phyloP scores from a whole-genome alignment of 148 eudicot genomes.

The Arbutus unedo region DNA sequence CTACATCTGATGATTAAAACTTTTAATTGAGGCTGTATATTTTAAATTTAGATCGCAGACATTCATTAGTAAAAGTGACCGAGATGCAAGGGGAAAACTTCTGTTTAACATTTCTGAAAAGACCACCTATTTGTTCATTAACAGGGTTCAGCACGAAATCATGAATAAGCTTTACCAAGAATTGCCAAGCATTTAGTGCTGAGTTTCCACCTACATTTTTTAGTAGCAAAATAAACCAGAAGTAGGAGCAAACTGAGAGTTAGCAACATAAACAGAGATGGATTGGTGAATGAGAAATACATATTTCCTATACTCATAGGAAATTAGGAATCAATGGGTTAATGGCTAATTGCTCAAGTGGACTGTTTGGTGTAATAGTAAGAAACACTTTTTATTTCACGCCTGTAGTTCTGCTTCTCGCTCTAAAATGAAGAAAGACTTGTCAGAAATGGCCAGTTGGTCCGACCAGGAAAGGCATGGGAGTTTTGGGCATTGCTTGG shows the following conservation, averaged over 20 bases:
- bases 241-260: slow-evolving; percentile 6
- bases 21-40: not conserved
- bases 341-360: not conserved
- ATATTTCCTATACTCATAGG: not conserved
- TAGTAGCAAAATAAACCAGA: slow-evolving; percentile 3
- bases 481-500: not conserved
- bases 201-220: not conserved
- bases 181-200: not conserved
- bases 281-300: too few species aligned
- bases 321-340: not conserved
- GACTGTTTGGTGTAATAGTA: not conserved
- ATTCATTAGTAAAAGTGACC: not conserved
- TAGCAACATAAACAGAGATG: not conserved
- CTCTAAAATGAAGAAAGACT: not conserved
- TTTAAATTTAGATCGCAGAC: not conserved
- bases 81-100: not conserved
- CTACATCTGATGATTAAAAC: not conserved
- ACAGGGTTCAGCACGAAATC: not conserved
- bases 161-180: not conserved
- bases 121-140: not conserved
- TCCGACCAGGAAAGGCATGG: not conserved
- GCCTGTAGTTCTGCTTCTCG: not conserved
- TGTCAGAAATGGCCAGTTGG: not conserved
- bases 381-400: not conserved
- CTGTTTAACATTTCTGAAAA: not conserved